Base-by-base conservation (phyloP, 768 basidiomycete species). In the Fomitopsis pulvina region DNA sequence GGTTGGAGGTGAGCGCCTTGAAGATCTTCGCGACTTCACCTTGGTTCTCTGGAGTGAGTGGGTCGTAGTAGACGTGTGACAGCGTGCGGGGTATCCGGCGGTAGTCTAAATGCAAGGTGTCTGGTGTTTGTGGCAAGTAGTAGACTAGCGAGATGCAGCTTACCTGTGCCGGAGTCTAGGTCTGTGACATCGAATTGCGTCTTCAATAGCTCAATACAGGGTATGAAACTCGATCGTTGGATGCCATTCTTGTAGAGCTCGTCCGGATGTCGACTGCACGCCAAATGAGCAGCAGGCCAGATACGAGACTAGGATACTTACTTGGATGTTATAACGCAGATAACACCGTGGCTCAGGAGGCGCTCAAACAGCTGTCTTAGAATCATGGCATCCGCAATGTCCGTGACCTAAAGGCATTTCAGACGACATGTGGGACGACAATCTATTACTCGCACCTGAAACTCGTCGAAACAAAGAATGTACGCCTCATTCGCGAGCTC, bases 171-270 rank as follows among this genome's bases (percentile, higher is more conserved):
- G n/a, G 94, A 97, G 66, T 97, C 86, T 22, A 99, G 78, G 66
- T 97, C 92, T 0, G 87, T 89, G 12, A 98, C 85, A 42, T 86
- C 80, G 54, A 96, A 93, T 12, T 77, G 81, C 0, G 80, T 68
- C 70, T 96, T 97, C 57, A 99, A 79, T 25, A 98, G 76, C 42
- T 97, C 89, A 52, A 99, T 98, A 24, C 92, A 85, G 9, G 96
- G 96, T 41, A 97, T 63, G 69, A 99, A 99, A 60, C 92, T 94
- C 3, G 86, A 79, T 2, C 96, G 80, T 64, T 99, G 96, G 38
- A 99, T 96, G 0, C 96, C 96, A 56, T 98, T 98, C 79, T 95
- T 94, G 74, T 99, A 99, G 1, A 99, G 75, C 26, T 97, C 91
- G 60, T 97, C 87, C 2, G 96, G 96, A 63, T 96, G 92, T 52